Conservation (phyloP, 345 rosid species). For the Eutrema heterophyllum region DNA sequence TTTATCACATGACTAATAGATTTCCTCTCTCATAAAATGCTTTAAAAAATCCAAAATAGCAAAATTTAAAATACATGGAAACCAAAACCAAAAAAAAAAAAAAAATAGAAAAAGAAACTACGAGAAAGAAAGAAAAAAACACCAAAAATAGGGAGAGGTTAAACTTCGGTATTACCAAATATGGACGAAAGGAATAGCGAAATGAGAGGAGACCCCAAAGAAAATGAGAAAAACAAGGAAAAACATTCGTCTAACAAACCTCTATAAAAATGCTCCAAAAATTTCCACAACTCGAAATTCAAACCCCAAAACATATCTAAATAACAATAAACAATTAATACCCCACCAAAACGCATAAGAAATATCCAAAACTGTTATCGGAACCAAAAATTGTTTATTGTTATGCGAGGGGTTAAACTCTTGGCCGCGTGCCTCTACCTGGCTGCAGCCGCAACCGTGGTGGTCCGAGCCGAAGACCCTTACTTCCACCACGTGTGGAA, state of each 20-base stretch:
- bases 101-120: no score
- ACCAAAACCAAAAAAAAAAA: no score
- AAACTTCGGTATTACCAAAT: conserved; percentile 17
- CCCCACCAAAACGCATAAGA: background rate
- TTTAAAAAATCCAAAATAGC: no score
- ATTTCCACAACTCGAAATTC: conserved; percentile 25
- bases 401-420: conserved; percentile 37
- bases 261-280: conserved; percentile 22
- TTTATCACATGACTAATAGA: no score
- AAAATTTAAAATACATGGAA: no score
- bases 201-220: conserved; percentile 29
- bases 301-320: conserved; percentile 20
- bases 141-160: conserved; percentile 11
- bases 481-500: conserved; percentile 68
- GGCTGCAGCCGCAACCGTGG: conserved; percentile 26
- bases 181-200: conserved; percentile 25
- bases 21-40: no score
- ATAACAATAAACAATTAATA: conserved; percentile 10
- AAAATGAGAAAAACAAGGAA: conserved; percentile 19
- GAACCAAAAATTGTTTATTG: conserved; percentile 14
- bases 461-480: conserved; percentile 64
- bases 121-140: no score
- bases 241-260: background rate
- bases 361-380: background rate
- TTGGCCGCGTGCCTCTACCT: conserved; percentile 35